Evolutionary conservation across 495 filamentous ascomycete genomes (phyloP).

Genomic region (Cercophora scortea): DNA sequence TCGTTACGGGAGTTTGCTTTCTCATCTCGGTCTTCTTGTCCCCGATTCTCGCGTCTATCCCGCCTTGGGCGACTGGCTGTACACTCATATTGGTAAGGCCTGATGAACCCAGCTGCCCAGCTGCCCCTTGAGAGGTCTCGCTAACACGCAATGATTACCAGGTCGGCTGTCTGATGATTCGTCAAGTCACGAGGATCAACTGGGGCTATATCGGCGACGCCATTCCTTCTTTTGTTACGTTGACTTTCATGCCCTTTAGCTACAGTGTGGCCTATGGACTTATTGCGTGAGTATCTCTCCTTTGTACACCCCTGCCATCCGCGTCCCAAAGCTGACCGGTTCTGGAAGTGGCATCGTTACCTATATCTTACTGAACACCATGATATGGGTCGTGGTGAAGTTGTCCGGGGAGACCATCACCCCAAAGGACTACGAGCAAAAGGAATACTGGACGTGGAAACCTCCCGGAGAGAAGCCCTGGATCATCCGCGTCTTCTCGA

Average conservation of each 20-base stretch:
- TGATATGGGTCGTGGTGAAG: conserved; percentile 49
- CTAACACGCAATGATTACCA: conserved; percentile 8
- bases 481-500: conserved; percentile 18
- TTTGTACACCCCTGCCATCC: background rate
- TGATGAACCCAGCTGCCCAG: background rate
- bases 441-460: conserved; percentile 69
- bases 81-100: conserved; percentile 63
- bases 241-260: conserved; percentile 74
- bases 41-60: conserved; percentile 74
- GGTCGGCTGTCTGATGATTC: conserved; percentile 51
- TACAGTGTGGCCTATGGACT: conserved; percentile 75
- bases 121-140: too few species aligned
- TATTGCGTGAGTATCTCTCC: conserved; percentile 50
- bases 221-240: conserved; percentile 71
- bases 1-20: conserved; percentile 66
- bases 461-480: conserved; percentile 24
- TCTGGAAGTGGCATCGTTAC: conserved; percentile 54
- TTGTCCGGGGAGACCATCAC: conserved; percentile 51
- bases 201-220: conserved; percentile 58
- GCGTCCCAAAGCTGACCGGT: conserved; percentile 8
- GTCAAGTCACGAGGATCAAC: conserved; percentile 46
- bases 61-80: conserved; percentile 76
- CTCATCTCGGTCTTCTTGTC: conserved; percentile 75
- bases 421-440: conserved; percentile 63
- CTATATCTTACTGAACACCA: conserved; percentile 59